A percentile compares a stretch with the other conserved stretches of the same genome.
Evolutionary conservation across 2,329 filamentous ascomycete species (phyloP).

Genomic region (Paecilomyces sp.): DNA sequence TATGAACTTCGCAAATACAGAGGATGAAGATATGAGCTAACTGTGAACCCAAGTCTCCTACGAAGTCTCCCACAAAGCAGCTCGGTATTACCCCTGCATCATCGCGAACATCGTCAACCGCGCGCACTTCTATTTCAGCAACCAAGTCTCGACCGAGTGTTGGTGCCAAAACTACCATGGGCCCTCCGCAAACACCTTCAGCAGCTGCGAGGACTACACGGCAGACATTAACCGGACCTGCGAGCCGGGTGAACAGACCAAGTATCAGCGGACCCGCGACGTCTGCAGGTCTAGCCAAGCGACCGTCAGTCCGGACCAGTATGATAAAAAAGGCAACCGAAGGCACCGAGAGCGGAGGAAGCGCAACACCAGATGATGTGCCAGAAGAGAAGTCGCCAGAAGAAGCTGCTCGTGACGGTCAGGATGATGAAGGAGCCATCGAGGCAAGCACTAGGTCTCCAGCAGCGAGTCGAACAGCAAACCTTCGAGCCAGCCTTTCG

Average conservation of each 20-base stretch:
- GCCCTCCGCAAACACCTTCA: conserved; percentile 46
- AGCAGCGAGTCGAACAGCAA: conserved; percentile 14
- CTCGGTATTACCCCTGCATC: conserved; percentile 37
- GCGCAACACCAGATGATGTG: conserved; percentile 21
- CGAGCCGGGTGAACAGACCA: conserved; percentile 25
- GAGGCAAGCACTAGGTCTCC: conserved; percentile 17
- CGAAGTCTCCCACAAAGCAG: conserved; percentile 74
- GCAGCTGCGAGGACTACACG: conserved; percentile 28
- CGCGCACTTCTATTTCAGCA: conserved; percentile 38
- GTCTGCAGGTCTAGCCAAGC: conserved; percentile 20
- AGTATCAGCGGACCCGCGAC: conserved; percentile 17
- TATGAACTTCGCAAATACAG: conserved; percentile 13
- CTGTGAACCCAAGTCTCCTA: conserved; percentile 54
- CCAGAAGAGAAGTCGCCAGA: conserved; percentile 20
- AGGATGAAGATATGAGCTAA: background rate
- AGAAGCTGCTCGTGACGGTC: conserved; percentile 15
- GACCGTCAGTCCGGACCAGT: conserved; percentile 24
- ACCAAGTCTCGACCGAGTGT: conserved; percentile 51
- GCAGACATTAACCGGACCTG: conserved; percentile 28
- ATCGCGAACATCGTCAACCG: conserved; percentile 40
- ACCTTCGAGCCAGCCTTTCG: conserved; percentile 19
- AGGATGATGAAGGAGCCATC: conserved; percentile 12
- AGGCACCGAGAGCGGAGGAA: conserved; percentile 17
- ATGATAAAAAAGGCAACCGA: conserved; percentile 19
- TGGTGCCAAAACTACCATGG: conserved; percentile 59